Conservation (phyloP, 345 rosid genomes). For the Linum usitatissimum region DNA sequence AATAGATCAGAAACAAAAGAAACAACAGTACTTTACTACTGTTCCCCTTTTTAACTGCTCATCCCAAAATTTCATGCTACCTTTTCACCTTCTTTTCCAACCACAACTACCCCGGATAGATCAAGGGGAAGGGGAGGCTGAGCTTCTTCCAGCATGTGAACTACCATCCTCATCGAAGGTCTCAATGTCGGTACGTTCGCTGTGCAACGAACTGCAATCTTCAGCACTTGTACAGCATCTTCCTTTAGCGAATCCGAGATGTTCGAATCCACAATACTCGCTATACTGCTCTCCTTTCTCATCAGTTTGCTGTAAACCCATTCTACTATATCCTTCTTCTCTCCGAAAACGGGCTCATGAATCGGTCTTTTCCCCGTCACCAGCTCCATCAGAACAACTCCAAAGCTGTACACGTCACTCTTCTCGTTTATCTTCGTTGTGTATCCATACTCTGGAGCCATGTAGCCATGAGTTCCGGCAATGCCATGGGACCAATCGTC, state of each 20-base stretch:
- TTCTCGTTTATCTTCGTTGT: slow-evolving; percentile 45
- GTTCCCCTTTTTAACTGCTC: no score
- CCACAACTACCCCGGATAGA: slow-evolving; percentile 16
- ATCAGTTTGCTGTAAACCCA: slow-evolving; percentile 41
- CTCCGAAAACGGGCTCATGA: slow-evolving; percentile 49
- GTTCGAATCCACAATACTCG: slow-evolving; percentile 35
- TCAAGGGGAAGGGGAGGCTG: slow-evolving; percentile 16
- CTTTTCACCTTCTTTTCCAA: slow-evolving; percentile 10
- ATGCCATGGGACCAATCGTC: slow-evolving; percentile 39
- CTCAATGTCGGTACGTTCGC: slow-evolving; percentile 44
- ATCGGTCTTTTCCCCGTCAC: slow-evolving; percentile 64
- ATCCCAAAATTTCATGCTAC: no score
- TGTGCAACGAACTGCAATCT: slow-evolving; percentile 56
- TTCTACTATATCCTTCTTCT: slow-evolving; percentile 48
- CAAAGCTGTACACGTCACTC: slow-evolving; percentile 85
- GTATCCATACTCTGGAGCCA: slow-evolving; percentile 84
- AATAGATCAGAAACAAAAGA: no score
- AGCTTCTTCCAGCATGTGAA: slow-evolving; percentile 68
- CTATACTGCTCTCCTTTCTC: slow-evolving; percentile 26
- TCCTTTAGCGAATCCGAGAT: slow-evolving; percentile 35
- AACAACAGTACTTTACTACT: no score
- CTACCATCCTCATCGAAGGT: slow-evolving; percentile 72
- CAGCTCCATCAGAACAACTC: slow-evolving; percentile 76
- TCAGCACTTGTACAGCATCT: slow-evolving; percentile 46
- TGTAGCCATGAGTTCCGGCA: slow-evolving; percentile 79